These are phyloP conservation scores for Scutellaria barbata DNA, from an alignment of 257 asterid species.

Conservation along the genomic window DNA sequence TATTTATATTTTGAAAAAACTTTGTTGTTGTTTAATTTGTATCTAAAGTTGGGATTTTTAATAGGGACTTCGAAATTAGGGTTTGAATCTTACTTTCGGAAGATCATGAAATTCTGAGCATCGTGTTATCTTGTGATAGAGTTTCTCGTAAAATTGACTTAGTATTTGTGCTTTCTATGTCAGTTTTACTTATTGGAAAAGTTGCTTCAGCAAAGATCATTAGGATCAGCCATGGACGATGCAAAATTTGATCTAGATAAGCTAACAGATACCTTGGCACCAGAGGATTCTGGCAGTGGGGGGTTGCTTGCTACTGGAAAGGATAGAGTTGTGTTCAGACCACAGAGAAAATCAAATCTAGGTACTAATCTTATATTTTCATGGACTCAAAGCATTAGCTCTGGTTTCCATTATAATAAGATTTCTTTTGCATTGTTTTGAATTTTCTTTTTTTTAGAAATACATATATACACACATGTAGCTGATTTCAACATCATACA, in stretches of 20 bases:
- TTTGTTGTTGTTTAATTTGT: not conserved
- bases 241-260: constrained; percentile 51
- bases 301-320: constrained; percentile 69
- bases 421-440: not conserved
- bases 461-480: not conserved
- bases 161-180: not conserved
- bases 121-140: not conserved
- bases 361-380: constrained; percentile 49
- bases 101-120: not conserved
- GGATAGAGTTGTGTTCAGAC: constrained; percentile 67
- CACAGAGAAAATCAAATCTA: constrained; percentile 71
- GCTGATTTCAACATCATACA: not conserved
- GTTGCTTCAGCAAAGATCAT: not conserved
- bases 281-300: constrained; percentile 61
- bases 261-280: constrained; percentile 58
- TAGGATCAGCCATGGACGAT: constrained; percentile 38
- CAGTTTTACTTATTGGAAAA: constrained; percentile 1
- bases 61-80: not conserved
- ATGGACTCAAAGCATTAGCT: not conserved
- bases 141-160: not conserved
- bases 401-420: not conserved
- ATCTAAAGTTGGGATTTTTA: not conserved
- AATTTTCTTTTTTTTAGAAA: not conserved
- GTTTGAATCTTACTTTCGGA: not conserved
- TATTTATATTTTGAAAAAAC: not conserved